Base-by-base conservation (phyloP, 495 filamentous ascomycete species). In the Lindgomyces ingoldianus region DNA sequence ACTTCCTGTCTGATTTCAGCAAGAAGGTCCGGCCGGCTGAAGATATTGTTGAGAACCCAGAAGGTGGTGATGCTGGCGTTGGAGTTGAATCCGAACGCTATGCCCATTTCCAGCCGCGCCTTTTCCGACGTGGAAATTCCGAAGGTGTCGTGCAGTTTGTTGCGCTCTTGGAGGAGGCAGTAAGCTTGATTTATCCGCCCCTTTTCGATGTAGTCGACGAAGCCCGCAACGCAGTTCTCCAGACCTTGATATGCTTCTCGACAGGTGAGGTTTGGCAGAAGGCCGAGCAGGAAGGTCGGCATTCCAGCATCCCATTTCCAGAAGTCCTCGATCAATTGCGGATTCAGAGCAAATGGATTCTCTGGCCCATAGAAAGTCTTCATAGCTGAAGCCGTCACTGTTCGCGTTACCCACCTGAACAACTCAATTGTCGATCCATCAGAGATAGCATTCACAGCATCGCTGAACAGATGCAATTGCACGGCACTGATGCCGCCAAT, bases 401-500 rank as follows among this genome's bases (percentile, higher is more conserved):
- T 30, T 1, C 59, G 48, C 24, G 52, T 57, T 1, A 64, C 29
- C 22, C 57, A 60, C 0, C 19, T 18, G 64, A 50, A 70, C 18
- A 70, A 42, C 24, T 64, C 59, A 4, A 21, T 49, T 39, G 67
- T 50, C 12, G 45, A 39, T 1, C 50, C 48, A n/a, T 60, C 53
- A 21, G 33, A n/a, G 10, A 67, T 56, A 1, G 33, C 27, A 26
- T 70, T 58, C 1, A 70, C 42, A 44, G 57, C 54, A 3, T 41
- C 48, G 46, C 55, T 74, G 21, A 74, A 54, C 29, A 71, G 68
- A 24, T 65, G 41, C 9, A 73, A 56, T 14, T 57, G 48, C 36
- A 54, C 39, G 18, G 60, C 69, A 57, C 74, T 75, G 71, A 81
- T 78, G 14, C 69, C 75, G 45, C 77, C 74, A 8, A 78, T 68